Base-by-base conservation (phyloP, 768 basidiomycete genomes). In the Kockovaella imperatae region DNA sequence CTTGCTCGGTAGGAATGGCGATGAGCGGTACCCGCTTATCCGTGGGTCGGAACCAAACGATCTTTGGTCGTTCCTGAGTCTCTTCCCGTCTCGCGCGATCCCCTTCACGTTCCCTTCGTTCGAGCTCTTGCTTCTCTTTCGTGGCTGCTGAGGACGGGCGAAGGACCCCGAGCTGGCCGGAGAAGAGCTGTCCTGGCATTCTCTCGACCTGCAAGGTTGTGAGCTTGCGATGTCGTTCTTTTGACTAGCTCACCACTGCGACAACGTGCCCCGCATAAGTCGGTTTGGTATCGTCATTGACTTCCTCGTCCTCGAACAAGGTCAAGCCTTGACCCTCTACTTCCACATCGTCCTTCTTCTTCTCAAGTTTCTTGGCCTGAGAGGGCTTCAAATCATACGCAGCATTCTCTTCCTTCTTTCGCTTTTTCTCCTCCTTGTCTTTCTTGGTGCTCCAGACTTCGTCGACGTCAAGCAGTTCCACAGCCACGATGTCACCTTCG, bases 351-450 rank as follows among this genome's bases (percentile, higher is more conserved):
- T 99, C 95, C 75, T 96, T 96, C 79, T 97, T 97, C 82, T 99
- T 99, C 76, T 97, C 93, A 23, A 60, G 46, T 74, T 87, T 90
- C 50, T 82, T 84, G 40, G 64, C 57, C 20, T 59, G 56, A 5
- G 81, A 77, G 70, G 83, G 87, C 39, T 69, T 61, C 47, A 83
- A 67, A 64, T 97, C 93, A 70, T 90, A 96, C 0, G 90, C 87
- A 24, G 89, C 83, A 68, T 91, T 95, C 74, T 97, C 95, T 74
- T 97, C 95, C 79, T 99, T 99, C 76, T 97, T 97, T 66, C 93
- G 79, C 77, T 99, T 97, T 83, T 99, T 99, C 76, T 97, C 95
- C 72, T 97, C 95, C 75, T 99, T 99, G 75, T 99, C 95, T 74
- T 99, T 99, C 78, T 99, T 99, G 4, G 95, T 95, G 7, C 86